phyloP scores from a whole-genome alignment of 2,329 filamentous ascomycete genomes.

The Botrytis byssoidea region DNA sequence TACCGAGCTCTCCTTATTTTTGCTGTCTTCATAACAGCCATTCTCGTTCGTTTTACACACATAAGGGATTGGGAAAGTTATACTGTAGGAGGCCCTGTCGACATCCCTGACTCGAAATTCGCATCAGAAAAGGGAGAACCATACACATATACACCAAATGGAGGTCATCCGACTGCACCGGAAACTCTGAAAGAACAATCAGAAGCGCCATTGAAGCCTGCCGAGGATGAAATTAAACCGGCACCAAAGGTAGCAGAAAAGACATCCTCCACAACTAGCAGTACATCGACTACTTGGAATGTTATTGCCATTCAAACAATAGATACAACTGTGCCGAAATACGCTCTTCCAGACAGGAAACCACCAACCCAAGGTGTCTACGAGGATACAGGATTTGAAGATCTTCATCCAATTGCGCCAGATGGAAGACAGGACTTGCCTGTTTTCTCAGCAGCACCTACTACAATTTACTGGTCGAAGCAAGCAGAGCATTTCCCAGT shows the following conservation, averaged over 20 bases:
- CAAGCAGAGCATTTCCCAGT: slow-evolving; percentile 76
- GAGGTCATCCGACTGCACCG: not conserved
- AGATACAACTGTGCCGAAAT: slow-evolving; percentile 27
- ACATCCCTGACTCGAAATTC: slow-evolving; percentile 19
- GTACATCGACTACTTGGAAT: not conserved
- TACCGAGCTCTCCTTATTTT: slow-evolving; percentile 54
- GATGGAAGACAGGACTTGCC: slow-evolving; percentile 34
- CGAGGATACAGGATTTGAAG: slow-evolving; percentile 22
- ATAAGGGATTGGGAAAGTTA: slow-evolving; percentile 26
- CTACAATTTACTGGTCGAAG: slow-evolving; percentile 68
- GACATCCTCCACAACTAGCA: not conserved
- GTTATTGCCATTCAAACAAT: slow-evolving; percentile 12
- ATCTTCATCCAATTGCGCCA: slow-evolving; percentile 34
- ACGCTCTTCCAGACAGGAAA: slow-evolving; percentile 34
- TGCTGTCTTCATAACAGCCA: slow-evolving; percentile 26
- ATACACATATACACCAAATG: not conserved
- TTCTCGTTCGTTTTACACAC: slow-evolving; percentile 29
- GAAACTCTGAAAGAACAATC: slow-evolving; percentile 6
- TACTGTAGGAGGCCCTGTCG: slow-evolving; percentile 17
- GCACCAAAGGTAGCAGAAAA: not conserved
- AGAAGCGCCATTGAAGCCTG: slow-evolving; percentile 10
- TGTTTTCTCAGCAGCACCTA: slow-evolving; percentile 24
- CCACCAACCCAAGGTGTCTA: slow-evolving; percentile 25
- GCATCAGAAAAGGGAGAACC: not conserved
- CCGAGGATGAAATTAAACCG: not conserved